Conservation (phyloP, 2,329 filamentous ascomycete genomes). For the Calonectria honghensis region DNA sequence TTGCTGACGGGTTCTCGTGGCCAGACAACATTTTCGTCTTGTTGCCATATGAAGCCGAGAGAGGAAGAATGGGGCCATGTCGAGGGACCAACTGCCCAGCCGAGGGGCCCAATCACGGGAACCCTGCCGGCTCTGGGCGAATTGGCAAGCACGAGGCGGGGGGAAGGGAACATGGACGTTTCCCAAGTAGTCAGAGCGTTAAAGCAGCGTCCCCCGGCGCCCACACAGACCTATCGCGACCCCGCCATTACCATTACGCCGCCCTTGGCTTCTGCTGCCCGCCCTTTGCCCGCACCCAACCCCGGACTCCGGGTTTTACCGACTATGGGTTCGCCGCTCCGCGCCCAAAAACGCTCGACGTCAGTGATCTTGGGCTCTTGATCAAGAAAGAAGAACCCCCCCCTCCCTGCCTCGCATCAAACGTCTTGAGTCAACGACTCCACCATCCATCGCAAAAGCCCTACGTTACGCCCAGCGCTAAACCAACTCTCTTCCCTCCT, state of each 20-base stretch:
- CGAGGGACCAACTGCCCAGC: slow-evolving; percentile 1
- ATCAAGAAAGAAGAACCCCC: slow-evolving; percentile 18
- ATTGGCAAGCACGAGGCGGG: slow-evolving; percentile 18
- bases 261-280: slow-evolving; percentile 17
- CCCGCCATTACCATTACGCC: slow-evolving; percentile 58
- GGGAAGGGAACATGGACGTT: too few relatives aligned
- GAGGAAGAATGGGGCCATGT: slow-evolving; percentile 30
- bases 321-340: slow-evolving; percentile 40
- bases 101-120: slow-evolving; percentile 35
- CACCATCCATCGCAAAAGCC: slow-evolving; percentile 32
- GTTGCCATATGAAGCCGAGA: slow-evolving; percentile 23
- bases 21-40: slow-evolving; percentile 12
- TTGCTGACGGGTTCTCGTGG: slow-evolving; percentile 24
- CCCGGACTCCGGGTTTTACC: slow-evolving; percentile 54
- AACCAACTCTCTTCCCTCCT: slow-evolving; percentile 27
- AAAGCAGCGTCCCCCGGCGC: slow-evolving; percentile 43
- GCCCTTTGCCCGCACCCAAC: slow-evolving; percentile 12
- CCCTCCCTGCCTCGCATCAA: not conserved
- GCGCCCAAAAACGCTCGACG: slow-evolving; percentile 47
- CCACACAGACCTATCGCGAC: slow-evolving; percentile 56
- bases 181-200: not conserved
- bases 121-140: not conserved
- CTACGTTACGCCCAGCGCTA: slow-evolving; percentile 30
- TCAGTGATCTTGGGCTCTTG: slow-evolving; percentile 38
- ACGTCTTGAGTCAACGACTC: slow-evolving; percentile 28